These are phyloP conservation scores for Aureobasidium lini DNA, from an alignment of 2,329 filamentous ascomycete genomes.

Conservation along the genomic window DNA sequence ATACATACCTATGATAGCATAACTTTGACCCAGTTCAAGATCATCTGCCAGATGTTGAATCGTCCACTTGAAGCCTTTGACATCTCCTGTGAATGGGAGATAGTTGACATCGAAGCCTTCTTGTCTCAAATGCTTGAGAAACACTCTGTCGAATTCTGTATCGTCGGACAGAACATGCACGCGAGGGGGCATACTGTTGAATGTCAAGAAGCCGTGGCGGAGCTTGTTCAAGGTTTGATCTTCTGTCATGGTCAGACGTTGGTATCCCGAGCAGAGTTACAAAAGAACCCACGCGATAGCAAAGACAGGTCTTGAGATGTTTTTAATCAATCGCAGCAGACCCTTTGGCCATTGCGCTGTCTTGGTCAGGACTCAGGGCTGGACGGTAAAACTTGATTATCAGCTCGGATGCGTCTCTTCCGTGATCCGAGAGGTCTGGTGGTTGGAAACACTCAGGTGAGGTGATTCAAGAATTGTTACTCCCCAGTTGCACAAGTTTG, in stretches of 20 bases:
- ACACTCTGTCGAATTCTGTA: conserved; percentile 30
- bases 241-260: background rate
- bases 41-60: conserved; percentile 32
- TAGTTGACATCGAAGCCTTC: conserved; percentile 37
- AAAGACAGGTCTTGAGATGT: too few species aligned
- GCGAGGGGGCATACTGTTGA: conserved; percentile 23
- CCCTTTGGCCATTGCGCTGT: too few species aligned
- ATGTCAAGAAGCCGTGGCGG: conserved; percentile 20
- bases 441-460: too few species aligned
- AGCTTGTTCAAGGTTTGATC: conserved; percentile 22
- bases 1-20: conserved; percentile 22
- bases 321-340: too few species aligned
- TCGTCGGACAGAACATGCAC: conserved; percentile 34
- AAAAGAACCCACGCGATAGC: too few species aligned
- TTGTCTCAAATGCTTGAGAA: conserved; percentile 33
- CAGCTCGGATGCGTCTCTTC: too few species aligned
- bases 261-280: too few species aligned
- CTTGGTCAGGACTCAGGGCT: too few species aligned
- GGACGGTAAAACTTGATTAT: too few species aligned
- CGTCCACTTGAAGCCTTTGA: conserved; percentile 25
- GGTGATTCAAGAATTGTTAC: too few species aligned
- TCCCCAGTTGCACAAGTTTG: too few species aligned
- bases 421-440: too few species aligned
- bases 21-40: conserved; percentile 27
- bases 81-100: conserved; percentile 25